Conservation (phyloP, 768 basidiomycete species). For the Amyloporia xantha region DNA sequence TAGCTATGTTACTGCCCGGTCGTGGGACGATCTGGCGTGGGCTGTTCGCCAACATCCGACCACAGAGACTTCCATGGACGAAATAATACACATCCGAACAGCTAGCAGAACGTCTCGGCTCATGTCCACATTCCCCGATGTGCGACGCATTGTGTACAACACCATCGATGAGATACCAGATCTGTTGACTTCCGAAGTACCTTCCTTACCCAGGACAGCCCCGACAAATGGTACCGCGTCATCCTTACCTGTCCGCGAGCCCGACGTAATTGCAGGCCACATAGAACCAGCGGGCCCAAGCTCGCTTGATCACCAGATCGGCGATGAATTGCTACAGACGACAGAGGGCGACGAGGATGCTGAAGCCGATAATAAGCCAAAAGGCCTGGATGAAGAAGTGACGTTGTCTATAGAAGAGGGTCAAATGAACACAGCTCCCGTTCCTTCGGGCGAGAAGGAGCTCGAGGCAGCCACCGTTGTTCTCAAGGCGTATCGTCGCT, state of each 20-base stretch:
- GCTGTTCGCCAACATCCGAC: conserved; percentile 18
- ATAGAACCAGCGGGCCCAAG: no score
- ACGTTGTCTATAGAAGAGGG: no score
- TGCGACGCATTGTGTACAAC: conserved; percentile 27
- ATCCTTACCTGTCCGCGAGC: conserved; percentile 12
- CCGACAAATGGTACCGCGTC: conserved; percentile 14
- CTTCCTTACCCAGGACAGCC: conserved; percentile 10
- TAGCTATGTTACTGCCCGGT: conserved; percentile 13
- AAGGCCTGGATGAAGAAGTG: conserved; percentile 10
- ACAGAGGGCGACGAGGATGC: conserved; percentile 3
- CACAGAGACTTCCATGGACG: conserved; percentile 18
- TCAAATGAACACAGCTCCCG: not conserved
- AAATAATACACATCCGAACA: conserved; percentile 20
- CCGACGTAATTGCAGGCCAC: no score
- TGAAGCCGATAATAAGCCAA: conserved; percentile 10
- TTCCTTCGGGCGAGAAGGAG: conserved; percentile 10
- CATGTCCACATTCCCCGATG: conserved; percentile 2
- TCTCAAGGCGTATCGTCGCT: conserved; percentile 1
- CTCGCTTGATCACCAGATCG: no score
- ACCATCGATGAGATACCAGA: conserved; percentile 24
- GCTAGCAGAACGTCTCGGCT: not conserved
- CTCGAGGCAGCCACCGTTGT: conserved; percentile 5
- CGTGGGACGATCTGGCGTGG: conserved; percentile 23
- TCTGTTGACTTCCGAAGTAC: conserved; percentile 18
- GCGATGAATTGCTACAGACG: no score